These are phyloP conservation scores for Calocera cornea DNA, from an alignment of 768 basidiomycete genomes.

Conservation along the genomic window DNA sequence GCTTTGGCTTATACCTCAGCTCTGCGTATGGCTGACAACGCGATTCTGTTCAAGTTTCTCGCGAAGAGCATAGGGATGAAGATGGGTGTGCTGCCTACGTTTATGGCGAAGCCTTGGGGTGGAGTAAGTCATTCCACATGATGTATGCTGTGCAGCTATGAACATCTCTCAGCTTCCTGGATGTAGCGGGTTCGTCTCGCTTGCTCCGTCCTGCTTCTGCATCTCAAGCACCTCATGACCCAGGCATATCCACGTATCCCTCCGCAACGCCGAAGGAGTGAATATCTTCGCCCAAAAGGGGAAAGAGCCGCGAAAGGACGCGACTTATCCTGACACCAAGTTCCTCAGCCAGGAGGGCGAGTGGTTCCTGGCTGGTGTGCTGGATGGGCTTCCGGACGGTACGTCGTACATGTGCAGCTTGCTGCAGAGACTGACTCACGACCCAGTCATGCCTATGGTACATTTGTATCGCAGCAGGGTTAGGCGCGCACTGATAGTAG, in stretches of 20 bases:
- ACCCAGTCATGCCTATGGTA: conserved; percentile 10
- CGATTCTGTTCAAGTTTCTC: conserved; percentile 79
- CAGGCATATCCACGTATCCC: conserved; percentile 85
- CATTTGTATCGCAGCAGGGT: neutral
- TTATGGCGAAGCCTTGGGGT: conserved; percentile 97
- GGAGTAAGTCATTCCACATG: conserved; percentile 40
- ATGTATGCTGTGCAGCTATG: conserved; percentile 5
- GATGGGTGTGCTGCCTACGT: conserved; percentile 78
- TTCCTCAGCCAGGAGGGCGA: conserved; percentile 74
- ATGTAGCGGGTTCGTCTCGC: conserved; percentile 62
- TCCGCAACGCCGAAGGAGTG: conserved; percentile 50
- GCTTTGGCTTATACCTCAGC: conserved; percentile 75
- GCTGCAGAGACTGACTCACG: neutral
- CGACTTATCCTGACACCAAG: conserved; percentile 68
- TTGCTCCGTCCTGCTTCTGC: neutral
- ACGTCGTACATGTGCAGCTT: conserved; percentile 17
- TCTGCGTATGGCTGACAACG: conserved; percentile 77
- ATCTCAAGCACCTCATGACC: neutral
- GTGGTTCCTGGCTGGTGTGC: conserved; percentile 85
- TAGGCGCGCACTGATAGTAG: neutral
- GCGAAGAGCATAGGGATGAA: conserved; percentile 88
- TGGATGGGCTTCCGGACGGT: conserved; percentile 86
- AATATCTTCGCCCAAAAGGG: conserved; percentile 71
- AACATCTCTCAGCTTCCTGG: conserved; percentile 59
- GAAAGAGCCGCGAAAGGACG: conserved; percentile 47